Evolutionary conservation across 192 early-diverging fungal species (phyloP).

Genomic region (Endogone sp.): DNA sequence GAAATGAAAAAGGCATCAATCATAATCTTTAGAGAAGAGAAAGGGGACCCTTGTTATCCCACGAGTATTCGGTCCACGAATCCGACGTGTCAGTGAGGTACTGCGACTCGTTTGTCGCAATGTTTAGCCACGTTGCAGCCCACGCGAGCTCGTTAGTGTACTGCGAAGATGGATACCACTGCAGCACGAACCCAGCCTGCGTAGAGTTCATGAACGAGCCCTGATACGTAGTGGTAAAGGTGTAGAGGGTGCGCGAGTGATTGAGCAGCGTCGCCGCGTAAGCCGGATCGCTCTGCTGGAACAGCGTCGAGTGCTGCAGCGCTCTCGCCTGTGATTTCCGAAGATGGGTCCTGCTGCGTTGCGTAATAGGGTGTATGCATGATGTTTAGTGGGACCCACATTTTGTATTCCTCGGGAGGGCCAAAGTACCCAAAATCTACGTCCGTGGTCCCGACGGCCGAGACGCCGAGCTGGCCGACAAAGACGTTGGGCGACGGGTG

Average conservation of each 20-base stretch:
- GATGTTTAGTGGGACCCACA: too few relatives aligned
- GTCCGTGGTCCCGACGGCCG: conserved; percentile 22
- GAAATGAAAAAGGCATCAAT: too few relatives aligned
- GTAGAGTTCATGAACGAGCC: conserved; percentile 24
- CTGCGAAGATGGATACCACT: conserved; percentile 45
- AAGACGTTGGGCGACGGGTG: conserved; percentile 47
- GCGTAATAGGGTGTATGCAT: conserved; percentile 26
- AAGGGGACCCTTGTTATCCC: conserved; percentile 51
- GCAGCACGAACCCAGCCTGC: conserved; percentile 32
- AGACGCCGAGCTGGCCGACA: conserved; percentile 35
- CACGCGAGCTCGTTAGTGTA: conserved; percentile 52
- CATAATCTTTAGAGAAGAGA: too few relatives aligned
- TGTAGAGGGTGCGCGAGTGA: conserved; percentile 42
- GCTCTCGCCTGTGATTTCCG: conserved; percentile 41
- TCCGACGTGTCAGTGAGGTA: conserved; percentile 36
- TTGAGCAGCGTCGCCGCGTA: conserved; percentile 42
- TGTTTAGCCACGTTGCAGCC: conserved; percentile 53
- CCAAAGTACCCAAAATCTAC: conserved; percentile 56
- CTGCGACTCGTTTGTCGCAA: conserved; percentile 33
- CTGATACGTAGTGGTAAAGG: conserved; percentile 30
- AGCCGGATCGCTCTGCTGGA: conserved; percentile 36
- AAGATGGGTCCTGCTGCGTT: conserved; percentile 18
- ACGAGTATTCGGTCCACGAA: conserved; percentile 37
- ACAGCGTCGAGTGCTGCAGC: conserved; percentile 54
- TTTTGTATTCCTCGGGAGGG: conserved; percentile 42